Base-by-base conservation (phyloP, 1,139 yeast genomes). In the Diutina neorugosa region DNA sequence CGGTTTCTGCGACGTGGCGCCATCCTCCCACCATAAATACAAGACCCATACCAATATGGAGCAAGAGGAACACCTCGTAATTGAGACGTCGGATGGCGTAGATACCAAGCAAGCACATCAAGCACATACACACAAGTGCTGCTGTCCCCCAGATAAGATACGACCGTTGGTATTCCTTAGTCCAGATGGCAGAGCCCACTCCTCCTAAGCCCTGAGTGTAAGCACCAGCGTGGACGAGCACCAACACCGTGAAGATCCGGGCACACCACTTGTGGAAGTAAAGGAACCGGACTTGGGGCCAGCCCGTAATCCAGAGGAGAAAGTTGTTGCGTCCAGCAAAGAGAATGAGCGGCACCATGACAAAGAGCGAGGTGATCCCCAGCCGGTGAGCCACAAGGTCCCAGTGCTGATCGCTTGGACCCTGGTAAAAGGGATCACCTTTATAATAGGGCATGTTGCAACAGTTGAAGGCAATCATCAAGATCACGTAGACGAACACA, bases 1-100 rank as follows among this genome's bases (percentile, higher is more conserved):
- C 79, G 52, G 73, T 62, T 1, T 63, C 67, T 23, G 59, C 61
- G 47, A 73, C 67, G 58, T 80, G 84, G 54, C 67, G 67, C 65
- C 77, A 74, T 8, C 73, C 62, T 4, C 81, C 80, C 23, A 74
- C 62, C n/a, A 76, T 59, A 57, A 77, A 77, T 1, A 69, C 59
- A 2, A 70, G 57, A 21, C 75, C 73, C 52, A 77, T 58, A 1
- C 71, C 51, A 14, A 77, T 74, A 56, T 77, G 81, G 19, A 68
- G 43, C 2, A 68, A 53, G 53, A 76, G 62, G 57, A 77, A 77
- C 2, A 69, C 53, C 58, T 78, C 84, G 60, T 80, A 80, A n/a
- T 46, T 46, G 11, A 46, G 37, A 9, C 40, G 41, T 14, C 50
- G n/a, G 8, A 46, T 46, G 14, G 23, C 37, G 12, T 23, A 46